Evolutionary conservation across 2,329 filamentous ascomycete genomes (phyloP).

Genomic region (Diplodia scrobiculata): DNA sequence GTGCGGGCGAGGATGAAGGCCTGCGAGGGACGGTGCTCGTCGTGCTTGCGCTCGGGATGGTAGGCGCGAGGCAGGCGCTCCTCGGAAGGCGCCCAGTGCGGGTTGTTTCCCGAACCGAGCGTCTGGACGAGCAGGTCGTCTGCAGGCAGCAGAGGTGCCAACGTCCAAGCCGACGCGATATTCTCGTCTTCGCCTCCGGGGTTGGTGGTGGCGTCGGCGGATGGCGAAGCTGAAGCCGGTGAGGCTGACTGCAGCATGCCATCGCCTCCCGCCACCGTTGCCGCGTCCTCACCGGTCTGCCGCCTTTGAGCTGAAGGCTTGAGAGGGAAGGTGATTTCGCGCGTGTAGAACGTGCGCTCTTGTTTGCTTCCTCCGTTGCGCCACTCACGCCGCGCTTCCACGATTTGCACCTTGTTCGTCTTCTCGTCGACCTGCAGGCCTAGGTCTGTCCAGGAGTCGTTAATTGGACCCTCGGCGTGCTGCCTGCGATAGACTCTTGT

Average conservation of each 20-base stretch:
- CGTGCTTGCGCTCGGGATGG: slow-evolving; percentile 49
- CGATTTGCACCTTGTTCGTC: slow-evolving; percentile 61
- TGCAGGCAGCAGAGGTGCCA: slow-evolving; percentile 33
- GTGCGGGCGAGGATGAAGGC: slow-evolving; percentile 58
- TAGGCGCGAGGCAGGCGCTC: slow-evolving; percentile 49
- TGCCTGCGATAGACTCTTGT: slow-evolving; percentile 64
- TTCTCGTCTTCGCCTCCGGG: background rate
- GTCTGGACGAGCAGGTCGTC: slow-evolving; percentile 38
- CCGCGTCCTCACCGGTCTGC: background rate
- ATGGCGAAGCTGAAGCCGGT: background rate
- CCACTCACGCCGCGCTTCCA: slow-evolving; percentile 73
- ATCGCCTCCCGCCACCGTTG: background rate
- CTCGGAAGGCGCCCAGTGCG: slow-evolving; percentile 44
- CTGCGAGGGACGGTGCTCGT: slow-evolving; percentile 34
- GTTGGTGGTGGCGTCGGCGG: background rate
- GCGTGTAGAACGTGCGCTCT: slow-evolving; percentile 67
- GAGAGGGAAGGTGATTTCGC: slow-evolving; percentile 52
- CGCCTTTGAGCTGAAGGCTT: background rate
- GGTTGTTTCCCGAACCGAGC: slow-evolving; percentile 41
- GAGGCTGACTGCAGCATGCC: slow-evolving; percentile 5
- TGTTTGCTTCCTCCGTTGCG: slow-evolving; percentile 58
- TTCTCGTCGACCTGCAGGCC: slow-evolving; percentile 62
- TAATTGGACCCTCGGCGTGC: slow-evolving; percentile 69
- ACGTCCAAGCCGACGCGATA: background rate
- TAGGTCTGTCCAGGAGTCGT: slow-evolving; percentile 72